These are phyloP conservation scores for Artomyces pyxidatus DNA, from an alignment of 768 basidiomycete species.

Conservation along the genomic window DNA sequence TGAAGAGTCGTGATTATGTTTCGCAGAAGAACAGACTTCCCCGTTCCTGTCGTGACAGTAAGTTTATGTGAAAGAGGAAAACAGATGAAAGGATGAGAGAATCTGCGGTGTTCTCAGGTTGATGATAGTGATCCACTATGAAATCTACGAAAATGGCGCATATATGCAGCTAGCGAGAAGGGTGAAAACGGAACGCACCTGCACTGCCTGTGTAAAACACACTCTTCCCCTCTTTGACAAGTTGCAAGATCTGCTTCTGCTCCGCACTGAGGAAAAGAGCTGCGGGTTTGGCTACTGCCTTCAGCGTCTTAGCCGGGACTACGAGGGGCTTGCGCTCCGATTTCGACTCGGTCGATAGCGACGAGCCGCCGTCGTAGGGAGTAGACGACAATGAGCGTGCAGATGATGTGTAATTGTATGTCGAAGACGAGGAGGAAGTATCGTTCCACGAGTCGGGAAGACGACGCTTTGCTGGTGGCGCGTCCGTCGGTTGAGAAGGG, in stretches of 20 bases:
- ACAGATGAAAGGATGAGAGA: too few relatives aligned
- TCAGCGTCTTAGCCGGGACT: slow-evolving; percentile 22
- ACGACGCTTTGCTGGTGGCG: slow-evolving; percentile 7
- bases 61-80: neutral
- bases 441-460: slow-evolving; percentile 14
- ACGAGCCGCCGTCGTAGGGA: slow-evolving; percentile 4
- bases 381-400: neutral
- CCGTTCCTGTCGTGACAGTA: slow-evolving; percentile 59
- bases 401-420: neutral
- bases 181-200: slow-evolving; percentile 41
- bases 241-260: slow-evolving; percentile 73
- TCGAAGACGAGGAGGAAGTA: neutral
- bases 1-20: slow-evolving; percentile 79
- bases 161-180: slow-evolving; percentile 1
- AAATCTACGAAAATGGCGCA: slow-evolving; percentile 6
- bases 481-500: slow-evolving; percentile 1
- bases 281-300: slow-evolving; percentile 21
- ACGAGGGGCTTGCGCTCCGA: slow-evolving; percentile 8
- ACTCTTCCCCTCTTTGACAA: slow-evolving; percentile 67
- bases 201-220: slow-evolving; percentile 97
- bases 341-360: slow-evolving; percentile 11
- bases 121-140: too few relatives aligned
- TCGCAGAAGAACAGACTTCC: slow-evolving; percentile 89
- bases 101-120: too few relatives aligned
- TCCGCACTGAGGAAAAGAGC: slow-evolving; percentile 70